A percentile compares a stretch with the other conserved stretches of the same genome.
Conservation (phyloP, 257 asterid species). For the Fraxinus pennsylvanica region DNA sequence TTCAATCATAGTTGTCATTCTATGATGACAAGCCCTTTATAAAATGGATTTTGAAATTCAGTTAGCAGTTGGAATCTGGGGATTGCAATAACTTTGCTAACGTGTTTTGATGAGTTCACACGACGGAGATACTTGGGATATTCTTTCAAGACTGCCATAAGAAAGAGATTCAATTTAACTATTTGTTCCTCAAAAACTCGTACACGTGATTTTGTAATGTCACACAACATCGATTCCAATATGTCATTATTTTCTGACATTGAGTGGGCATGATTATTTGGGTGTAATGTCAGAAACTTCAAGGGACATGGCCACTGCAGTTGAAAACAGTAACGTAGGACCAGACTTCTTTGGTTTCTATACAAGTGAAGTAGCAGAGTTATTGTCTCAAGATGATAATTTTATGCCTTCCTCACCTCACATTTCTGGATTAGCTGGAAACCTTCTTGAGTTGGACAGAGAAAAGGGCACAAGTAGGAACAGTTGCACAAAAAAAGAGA, state of each 20-base stretch:
- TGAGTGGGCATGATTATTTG: constrained; percentile 13
- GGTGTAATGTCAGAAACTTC: constrained; percentile 43
- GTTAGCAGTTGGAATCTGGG: background rate
- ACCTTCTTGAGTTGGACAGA: constrained; percentile 22
- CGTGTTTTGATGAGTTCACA: background rate
- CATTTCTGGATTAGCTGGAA: constrained; percentile 27
- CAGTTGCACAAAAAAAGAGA: constrained; percentile 24
- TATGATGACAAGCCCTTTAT: background rate
- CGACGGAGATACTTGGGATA: background rate
- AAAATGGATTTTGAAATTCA: background rate
- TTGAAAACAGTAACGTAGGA: constrained; percentile 32
- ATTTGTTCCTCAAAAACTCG: too few relatives aligned
- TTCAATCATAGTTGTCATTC: background rate
- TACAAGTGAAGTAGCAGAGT: constrained; percentile 43
- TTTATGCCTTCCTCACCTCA: constrained; percentile 37
- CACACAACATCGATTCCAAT: background rate
- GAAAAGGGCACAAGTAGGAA: constrained; percentile 28
- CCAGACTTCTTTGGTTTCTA: constrained; percentile 75
- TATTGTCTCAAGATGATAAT: constrained; percentile 56
- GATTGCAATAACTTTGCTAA: background rate
- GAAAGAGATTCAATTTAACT: background rate
- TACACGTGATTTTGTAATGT: background rate
- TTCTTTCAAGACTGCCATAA: background rate
- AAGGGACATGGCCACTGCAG: constrained; percentile 26
- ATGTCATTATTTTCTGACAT: background rate